Percentiles rank a stretch among this genome's conserved stretches.
Conservation (phyloP, 2,329 filamentous ascomycete species). For the Eutypa lata region DNA sequence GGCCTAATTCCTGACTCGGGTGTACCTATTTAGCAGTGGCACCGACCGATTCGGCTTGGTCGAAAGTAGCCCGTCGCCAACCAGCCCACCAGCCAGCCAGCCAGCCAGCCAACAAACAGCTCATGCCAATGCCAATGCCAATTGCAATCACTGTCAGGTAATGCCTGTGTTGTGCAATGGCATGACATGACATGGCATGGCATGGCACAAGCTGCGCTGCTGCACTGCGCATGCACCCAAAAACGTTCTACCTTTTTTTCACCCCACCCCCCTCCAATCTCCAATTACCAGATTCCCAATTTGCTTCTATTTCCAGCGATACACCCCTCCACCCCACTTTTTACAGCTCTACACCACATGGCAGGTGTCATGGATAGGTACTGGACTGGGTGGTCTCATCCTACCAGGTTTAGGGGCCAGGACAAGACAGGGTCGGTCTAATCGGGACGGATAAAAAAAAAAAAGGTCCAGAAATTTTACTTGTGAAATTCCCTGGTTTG, state of each 20-base stretch:
- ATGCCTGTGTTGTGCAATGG: no score
- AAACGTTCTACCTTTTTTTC: background rate
- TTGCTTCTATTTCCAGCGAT: slow-evolving; percentile 2
- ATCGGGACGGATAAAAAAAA: background rate
- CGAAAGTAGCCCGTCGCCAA: background rate
- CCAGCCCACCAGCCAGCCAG: no score
- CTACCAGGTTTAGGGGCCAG: slow-evolving; percentile 4
- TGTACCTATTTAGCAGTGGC: background rate
- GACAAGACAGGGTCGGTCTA: slow-evolving; percentile 13
- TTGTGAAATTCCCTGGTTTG: background rate
- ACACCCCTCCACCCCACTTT: slow-evolving; percentile 16
- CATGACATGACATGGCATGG: no score
- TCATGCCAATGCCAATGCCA: no score
- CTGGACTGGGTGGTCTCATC: slow-evolving; percentile 10
- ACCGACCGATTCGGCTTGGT: background rate
- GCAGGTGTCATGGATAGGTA: slow-evolving; percentile 27
- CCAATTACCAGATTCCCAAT: background rate
- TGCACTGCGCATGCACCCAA: background rate
- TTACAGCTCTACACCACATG: slow-evolving; percentile 26
- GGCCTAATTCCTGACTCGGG: background rate
- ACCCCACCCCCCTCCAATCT: slow-evolving; percentile 9
- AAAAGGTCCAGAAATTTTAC: background rate
- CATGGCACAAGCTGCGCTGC: no score
- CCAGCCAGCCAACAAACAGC: no score
- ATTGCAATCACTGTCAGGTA: no score